Percentiles rank a stretch among this genome's conserved stretches.
Conservation (phyloP, 202 grass and related monocot genomes). For the Setaria italica region DNA sequence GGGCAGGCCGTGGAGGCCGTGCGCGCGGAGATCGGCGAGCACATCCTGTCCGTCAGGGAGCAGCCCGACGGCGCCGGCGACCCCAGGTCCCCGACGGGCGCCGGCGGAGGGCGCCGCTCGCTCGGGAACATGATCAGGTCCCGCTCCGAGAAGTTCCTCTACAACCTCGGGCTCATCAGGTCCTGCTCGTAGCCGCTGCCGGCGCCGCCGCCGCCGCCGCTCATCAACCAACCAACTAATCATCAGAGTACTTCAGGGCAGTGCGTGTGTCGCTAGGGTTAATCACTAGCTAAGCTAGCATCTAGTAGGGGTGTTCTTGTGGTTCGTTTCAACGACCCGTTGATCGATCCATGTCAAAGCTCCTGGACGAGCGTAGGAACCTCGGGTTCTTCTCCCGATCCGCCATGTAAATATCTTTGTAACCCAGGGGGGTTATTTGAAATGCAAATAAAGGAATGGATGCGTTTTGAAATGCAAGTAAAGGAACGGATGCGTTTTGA, state of each 20-base stretch:
- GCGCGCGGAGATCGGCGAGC: slow-evolving; percentile 69
- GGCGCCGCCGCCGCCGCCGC: background rate
- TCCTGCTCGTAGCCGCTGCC: slow-evolving; percentile 59
- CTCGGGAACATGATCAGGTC: slow-evolving; percentile 91
- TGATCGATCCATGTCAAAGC: slow-evolving; percentile 44
- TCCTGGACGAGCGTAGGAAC: slow-evolving; percentile 29
- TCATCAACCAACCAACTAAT: background rate
- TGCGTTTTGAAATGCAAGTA: no score
- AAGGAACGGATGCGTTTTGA: background rate
- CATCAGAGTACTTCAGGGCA: background rate
- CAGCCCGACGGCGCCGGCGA: slow-evolving; percentile 32
- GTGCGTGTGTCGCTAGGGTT: background rate
- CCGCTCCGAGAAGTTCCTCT: slow-evolving; percentile 97
- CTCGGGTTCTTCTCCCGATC: background rate
- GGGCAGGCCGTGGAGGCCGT: slow-evolving; percentile 70
- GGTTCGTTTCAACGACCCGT: slow-evolving; percentile 18
- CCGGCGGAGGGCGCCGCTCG: slow-evolving; percentile 51
- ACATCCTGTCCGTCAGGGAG: slow-evolving; percentile 57
- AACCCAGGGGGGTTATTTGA: no score
- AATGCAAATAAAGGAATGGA: no score
- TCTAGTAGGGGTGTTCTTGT: background rate
- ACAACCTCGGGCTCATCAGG: slow-evolving; percentile 84
- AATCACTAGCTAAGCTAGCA: slow-evolving; percentile 29
- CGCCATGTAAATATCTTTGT: slow-evolving; percentile 23
- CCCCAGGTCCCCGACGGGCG: slow-evolving; percentile 46